Conservation (phyloP, 2,329 filamentous ascomycete genomes). For the Cryphonectria naterciae region DNA sequence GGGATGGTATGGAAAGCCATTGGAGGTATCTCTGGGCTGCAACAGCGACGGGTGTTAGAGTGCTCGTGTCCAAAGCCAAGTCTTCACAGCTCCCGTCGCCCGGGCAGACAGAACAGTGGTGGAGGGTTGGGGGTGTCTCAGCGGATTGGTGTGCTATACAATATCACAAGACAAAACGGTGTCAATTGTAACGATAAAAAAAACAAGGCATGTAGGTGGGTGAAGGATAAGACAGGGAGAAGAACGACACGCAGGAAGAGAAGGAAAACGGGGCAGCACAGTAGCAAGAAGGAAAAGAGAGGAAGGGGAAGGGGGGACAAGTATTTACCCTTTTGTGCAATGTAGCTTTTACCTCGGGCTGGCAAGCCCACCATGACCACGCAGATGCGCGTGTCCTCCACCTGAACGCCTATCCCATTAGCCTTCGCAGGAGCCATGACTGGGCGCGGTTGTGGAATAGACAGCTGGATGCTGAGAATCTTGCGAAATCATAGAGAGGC, state of each 20-base stretch:
- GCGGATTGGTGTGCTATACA: conserved; percentile 25
- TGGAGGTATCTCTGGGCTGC: conserved; percentile 89
- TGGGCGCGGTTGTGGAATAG: conserved; percentile 20
- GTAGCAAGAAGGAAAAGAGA: neutral
- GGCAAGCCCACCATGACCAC: conserved; percentile 98
- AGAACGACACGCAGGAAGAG: neutral
- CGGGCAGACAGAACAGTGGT: conserved; percentile 14
- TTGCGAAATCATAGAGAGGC: conserved; percentile 22
- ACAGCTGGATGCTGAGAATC: conserved; percentile 5
- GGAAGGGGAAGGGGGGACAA: neutral
- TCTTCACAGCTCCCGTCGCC: conserved; percentile 19
- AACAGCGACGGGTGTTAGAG: conserved; percentile 29
- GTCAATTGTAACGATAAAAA: conserved; percentile 15
- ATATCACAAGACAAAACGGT: conserved; percentile 12
- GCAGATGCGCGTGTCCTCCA: conserved; percentile 94
- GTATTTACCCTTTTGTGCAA: conserved; percentile 87
- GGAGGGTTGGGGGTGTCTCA: conserved; percentile 26
- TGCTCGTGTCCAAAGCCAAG: conserved; percentile 27
- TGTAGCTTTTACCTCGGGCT: conserved; percentile 94
- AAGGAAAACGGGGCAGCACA: neutral
- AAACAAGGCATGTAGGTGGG: neutral
- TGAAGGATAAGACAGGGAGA: neutral
- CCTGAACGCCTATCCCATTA: conserved; percentile 78
- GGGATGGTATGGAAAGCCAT: conserved; percentile 92
- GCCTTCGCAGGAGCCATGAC: conserved; percentile 51